Evolutionary conservation across 441 rosid genomes (phyloP).

Genomic region (Theobroma grandiflorum): DNA sequence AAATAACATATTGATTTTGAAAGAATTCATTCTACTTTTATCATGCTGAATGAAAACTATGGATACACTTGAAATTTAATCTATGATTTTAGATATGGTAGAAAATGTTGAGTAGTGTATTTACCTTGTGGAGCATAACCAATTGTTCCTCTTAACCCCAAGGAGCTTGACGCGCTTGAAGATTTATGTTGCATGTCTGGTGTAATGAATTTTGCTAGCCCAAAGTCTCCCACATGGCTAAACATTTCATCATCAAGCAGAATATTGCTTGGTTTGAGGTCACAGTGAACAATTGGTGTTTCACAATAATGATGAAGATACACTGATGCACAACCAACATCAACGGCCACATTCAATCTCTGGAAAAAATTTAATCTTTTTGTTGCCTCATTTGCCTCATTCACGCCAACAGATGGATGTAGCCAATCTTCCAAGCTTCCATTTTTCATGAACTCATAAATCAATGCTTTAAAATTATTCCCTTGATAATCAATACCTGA

Average conservation of each 20-base stretch:
- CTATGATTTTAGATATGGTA: too few relatives aligned
- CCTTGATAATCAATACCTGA: background rate
- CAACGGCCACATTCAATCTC: background rate
- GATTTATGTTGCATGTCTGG: background rate
- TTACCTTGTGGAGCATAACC: conserved; percentile 13
- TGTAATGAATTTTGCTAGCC: background rate
- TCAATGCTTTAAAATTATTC: background rate
- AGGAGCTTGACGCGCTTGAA: background rate
- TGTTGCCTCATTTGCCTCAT: background rate
- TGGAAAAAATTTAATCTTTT: background rate
- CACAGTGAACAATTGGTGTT: conserved; percentile 11
- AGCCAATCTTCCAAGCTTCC: background rate
- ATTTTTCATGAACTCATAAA: background rate
- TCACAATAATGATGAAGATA: background rate
- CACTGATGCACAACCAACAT: background rate
- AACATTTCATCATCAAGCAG: background rate
- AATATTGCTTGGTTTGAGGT: conserved; percentile 10
- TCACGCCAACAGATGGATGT: background rate
- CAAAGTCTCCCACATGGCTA: conserved; percentile 7
- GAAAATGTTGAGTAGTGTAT: too few relatives aligned
- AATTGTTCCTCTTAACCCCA: conserved; percentile 6
- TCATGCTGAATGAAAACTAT: background rate
- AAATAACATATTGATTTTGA: too few relatives aligned
- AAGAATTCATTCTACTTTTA: background rate
- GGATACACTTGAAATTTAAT: background rate